Conservation (phyloP, 768 basidiomycete species). For the Boletus subparvulus region DNA sequence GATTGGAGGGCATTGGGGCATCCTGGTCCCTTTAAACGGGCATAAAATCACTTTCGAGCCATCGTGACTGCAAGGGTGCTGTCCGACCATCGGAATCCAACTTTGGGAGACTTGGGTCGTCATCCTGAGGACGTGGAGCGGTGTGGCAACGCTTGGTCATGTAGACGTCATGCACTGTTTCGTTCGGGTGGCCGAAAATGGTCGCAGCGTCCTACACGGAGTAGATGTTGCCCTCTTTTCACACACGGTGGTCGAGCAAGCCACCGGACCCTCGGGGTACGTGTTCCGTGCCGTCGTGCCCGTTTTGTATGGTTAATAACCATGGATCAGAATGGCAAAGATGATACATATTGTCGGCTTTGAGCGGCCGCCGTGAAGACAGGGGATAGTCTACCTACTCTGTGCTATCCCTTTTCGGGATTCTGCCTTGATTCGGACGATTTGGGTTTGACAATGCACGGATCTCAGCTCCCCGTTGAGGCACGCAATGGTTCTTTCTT, state of each 20-base stretch:
- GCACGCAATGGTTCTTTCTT: background rate
- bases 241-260: background rate
- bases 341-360: no score
- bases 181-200: background rate
- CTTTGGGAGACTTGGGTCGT: background rate
- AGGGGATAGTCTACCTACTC: no score
- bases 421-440: background rate
- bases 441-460: background rate
- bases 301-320: background rate
- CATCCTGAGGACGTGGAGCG: background rate
- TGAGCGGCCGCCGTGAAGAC: background rate
- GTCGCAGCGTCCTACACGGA: background rate
- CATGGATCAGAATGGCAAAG: background rate
- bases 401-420: background rate
- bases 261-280: no score
- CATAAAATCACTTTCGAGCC: background rate
- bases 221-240: background rate
- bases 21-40: background rate
- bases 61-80: background rate
- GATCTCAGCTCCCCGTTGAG: background rate
- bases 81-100: background rate
- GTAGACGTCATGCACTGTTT: background rate
- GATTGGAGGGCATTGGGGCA: no score
- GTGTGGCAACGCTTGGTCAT: background rate
- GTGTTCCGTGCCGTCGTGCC: background rate